Conservation (phyloP, 176 grass and related monocot genomes). For the Olyra latifolia region DNA sequence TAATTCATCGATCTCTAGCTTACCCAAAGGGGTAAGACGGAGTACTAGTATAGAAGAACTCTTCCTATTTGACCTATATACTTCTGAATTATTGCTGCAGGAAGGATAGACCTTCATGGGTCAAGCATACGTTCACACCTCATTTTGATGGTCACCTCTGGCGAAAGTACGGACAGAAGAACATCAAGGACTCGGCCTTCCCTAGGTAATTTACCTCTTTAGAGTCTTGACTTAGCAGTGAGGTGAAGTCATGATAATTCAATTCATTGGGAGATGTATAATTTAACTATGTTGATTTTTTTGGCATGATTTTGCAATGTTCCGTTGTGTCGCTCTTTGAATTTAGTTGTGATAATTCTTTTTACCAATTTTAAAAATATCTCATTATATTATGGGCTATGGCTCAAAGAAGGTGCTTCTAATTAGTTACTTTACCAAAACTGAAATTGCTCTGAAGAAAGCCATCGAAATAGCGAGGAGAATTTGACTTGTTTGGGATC, state of each 20-base stretch:
- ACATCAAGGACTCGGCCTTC: slow-evolving; percentile 50
- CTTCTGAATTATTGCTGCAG: slow-evolving; percentile 1
- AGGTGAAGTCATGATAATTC: background rate
- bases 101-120: slow-evolving; percentile 50
- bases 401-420: background rate
- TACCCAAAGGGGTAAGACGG: too few relatives aligned
- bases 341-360: background rate
- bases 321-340: background rate
- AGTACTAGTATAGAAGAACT: background rate
- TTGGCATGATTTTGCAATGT: background rate
- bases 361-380: background rate
- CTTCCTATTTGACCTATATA: background rate
- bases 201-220: slow-evolving; percentile 49
- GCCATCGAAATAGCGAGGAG: background rate
- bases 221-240: background rate
- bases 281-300: background rate
- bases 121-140: slow-evolving; percentile 50
- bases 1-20: too few relatives aligned
- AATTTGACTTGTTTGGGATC: background rate
- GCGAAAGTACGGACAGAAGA: slow-evolving; percentile 76
- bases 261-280: background rate
- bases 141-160: slow-evolving; percentile 63
- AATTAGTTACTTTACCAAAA: background rate
- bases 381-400: background rate
- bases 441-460: background rate